Evolutionary conservation across 2,329 filamentous ascomycete genomes (phyloP).

Genomic region (Epicoccum sorghinum): DNA sequence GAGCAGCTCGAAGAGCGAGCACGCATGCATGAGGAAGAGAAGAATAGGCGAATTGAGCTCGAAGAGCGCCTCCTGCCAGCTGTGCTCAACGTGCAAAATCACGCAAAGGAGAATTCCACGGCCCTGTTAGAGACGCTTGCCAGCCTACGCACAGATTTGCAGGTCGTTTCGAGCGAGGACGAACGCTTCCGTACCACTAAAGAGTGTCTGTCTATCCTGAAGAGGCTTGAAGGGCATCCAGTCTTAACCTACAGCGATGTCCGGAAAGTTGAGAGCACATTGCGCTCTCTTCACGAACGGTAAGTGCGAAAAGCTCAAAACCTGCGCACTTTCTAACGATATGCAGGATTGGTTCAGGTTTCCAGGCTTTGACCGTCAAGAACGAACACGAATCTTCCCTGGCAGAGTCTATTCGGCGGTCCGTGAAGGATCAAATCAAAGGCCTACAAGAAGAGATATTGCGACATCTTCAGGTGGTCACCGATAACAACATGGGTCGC

Average conservation of each 20-base stretch:
- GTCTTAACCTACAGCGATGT: slow-evolving; percentile 29
- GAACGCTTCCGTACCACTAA: slow-evolving; percentile 12
- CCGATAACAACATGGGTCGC: slow-evolving; percentile 19
- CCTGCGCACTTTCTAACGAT: background rate
- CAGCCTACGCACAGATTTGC: slow-evolving; percentile 4
- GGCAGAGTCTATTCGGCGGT: slow-evolving; percentile 14
- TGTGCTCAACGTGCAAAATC: slow-evolving; percentile 22
- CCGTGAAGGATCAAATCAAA: slow-evolving; percentile 24
- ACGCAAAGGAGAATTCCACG: slow-evolving; percentile 22
- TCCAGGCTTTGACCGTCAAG: slow-evolving; percentile 15
- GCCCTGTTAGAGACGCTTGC: slow-evolving; percentile 11
- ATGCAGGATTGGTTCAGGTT: slow-evolving; percentile 5
- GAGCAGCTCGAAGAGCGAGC: slow-evolving; percentile 20
- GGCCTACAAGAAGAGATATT: slow-evolving; percentile 25
- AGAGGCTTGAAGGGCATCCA: slow-evolving; percentile 22
- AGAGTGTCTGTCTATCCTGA: slow-evolving; percentile 27
- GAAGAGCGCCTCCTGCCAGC: slow-evolving; percentile 28
- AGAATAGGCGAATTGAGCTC: slow-evolving; percentile 23
- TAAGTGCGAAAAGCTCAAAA: slow-evolving; percentile 8
- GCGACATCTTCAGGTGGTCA: slow-evolving; percentile 26
- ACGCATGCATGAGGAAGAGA: slow-evolving; percentile 27
- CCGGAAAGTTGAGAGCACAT: slow-evolving; percentile 29
- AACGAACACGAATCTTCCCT: slow-evolving; percentile 1
- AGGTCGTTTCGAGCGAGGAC: slow-evolving; percentile 1
- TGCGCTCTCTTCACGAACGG: slow-evolving; percentile 31